A percentile compares a stretch with the other conserved stretches of the same genome.
Evolutionary conservation across 768 basidiomycete species (phyloP).

Genomic region (Butyriboletus loyo): DNA sequence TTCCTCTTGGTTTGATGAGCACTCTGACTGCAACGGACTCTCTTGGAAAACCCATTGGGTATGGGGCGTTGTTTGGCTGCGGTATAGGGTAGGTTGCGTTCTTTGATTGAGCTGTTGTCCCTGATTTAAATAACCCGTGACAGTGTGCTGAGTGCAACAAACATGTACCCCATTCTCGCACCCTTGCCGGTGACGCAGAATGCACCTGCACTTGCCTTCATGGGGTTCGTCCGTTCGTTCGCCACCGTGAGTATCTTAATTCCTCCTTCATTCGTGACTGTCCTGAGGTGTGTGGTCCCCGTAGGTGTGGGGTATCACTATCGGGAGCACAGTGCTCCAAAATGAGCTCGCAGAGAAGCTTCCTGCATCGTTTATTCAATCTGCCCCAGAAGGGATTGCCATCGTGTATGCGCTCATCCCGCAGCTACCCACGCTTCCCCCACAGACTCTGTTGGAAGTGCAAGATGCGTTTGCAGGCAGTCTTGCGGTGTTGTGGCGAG

Average conservation of each 20-base stretch:
- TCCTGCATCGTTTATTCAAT: slow-evolving; percentile 35
- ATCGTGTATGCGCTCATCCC: slow-evolving; percentile 50
- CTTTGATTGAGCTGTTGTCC: no score
- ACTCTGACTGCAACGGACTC: no score
- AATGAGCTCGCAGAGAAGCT: slow-evolving; percentile 40
- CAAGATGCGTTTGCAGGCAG: slow-evolving; percentile 40
- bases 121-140: no score
- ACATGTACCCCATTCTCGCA: slow-evolving; percentile 46
- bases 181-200: slow-evolving; percentile 39
- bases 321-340: slow-evolving; percentile 48
- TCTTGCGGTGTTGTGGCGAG: no score
- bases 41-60: no score
- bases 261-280: neutral
- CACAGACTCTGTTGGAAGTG: slow-evolving; percentile 35
- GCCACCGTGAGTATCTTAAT: slow-evolving; percentile 25
- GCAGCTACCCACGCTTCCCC: slow-evolving; percentile 31
- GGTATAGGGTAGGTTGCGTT: no score
- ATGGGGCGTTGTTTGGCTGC: no score
- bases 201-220: slow-evolving; percentile 45
- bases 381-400: slow-evolving; percentile 37
- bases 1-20: no score
- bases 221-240: slow-evolving; percentile 37
- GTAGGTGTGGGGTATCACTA: slow-evolving; percentile 48
- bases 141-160: slow-evolving; percentile 11
- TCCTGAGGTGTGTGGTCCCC: neutral